Evolutionary conservation across 2,329 filamentous ascomycete species (phyloP).

Genomic region (Curvularia verruculosa): DNA sequence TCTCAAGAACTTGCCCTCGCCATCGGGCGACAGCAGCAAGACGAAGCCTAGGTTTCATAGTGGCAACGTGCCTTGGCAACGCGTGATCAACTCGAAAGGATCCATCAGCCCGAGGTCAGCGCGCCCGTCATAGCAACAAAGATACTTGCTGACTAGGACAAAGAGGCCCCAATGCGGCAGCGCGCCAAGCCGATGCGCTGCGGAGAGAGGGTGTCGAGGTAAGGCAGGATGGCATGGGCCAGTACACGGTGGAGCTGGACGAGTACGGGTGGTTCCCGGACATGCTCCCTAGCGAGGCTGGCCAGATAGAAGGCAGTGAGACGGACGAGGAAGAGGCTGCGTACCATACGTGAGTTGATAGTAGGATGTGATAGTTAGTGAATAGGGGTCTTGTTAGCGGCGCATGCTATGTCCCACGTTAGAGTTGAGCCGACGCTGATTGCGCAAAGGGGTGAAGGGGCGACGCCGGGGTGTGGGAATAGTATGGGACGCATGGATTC

Average conservation of each 20-base stretch:
- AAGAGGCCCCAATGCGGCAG: slow-evolving; percentile 54
- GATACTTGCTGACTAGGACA: slow-evolving; percentile 30
- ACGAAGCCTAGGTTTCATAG: slow-evolving; percentile 66
- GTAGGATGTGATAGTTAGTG: slow-evolving; percentile 1
- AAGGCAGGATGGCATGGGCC: slow-evolving; percentile 53
- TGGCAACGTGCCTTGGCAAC: slow-evolving; percentile 89
- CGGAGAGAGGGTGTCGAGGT: slow-evolving; percentile 57
- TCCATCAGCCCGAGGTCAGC: slow-evolving; percentile 80
- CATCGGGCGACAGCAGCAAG: slow-evolving; percentile 50
- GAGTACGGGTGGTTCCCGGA: slow-evolving; percentile 60
- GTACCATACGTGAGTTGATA: slow-evolving; percentile 46
- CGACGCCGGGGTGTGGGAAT: slow-evolving; percentile 1
- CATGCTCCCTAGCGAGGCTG: slow-evolving; percentile 56
- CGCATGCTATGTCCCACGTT: slow-evolving; percentile 8
- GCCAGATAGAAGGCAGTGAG: slow-evolving; percentile 40
- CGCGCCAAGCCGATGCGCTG: slow-evolving; percentile 55
- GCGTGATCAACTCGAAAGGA: slow-evolving; percentile 87
- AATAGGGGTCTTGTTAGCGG: slow-evolving; percentile 6
- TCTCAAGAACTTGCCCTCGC: slow-evolving; percentile 78
- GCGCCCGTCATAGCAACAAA: slow-evolving; percentile 12
- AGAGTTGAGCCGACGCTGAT: slow-evolving; percentile 18
- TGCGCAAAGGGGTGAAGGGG: slow-evolving; percentile 17
- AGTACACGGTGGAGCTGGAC: slow-evolving; percentile 54
- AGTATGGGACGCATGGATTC: slow-evolving; percentile 16
- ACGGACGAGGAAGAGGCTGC: slow-evolving; percentile 42